A percentile compares a stretch with the other conserved stretches of the same genome.
Evolutionary conservation across 139 green algal genomes (phyloP).

Genomic region (Chlamydomonas eustigma): DNA sequence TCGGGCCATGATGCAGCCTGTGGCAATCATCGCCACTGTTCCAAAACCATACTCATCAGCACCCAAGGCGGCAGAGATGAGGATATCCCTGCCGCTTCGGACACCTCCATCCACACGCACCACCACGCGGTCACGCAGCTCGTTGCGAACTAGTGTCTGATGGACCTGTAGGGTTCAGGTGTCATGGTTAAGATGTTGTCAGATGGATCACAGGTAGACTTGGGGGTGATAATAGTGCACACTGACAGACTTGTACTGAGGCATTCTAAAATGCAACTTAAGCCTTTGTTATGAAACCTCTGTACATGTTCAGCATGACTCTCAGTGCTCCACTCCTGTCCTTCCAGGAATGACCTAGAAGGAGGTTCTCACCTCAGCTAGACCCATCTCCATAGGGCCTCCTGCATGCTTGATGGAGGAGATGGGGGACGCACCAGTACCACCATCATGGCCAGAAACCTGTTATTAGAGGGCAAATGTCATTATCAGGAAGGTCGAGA

Average conservation of each 20-base stretch:
- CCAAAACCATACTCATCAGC: conserved; percentile 97
- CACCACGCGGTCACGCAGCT: conserved; percentile 90
- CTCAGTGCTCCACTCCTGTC: too few species aligned
- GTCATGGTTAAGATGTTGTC: too few species aligned
- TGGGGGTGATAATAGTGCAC: too few species aligned
- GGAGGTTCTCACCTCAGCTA: conserved; percentile 72
- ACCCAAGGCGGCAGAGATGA: conserved; percentile 85
- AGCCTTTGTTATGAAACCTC: too few species aligned
- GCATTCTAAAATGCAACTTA: too few species aligned
- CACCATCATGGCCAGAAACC: conserved; percentile 94
- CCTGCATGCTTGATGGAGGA: conserved; percentile 97
- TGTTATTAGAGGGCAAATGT: too few species aligned
- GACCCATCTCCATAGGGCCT: conserved; percentile 96
- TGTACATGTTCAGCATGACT: too few species aligned
- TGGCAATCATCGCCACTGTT: conserved; percentile 97
- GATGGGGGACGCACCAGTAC: conserved; percentile 94
- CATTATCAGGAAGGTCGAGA: too few species aligned
- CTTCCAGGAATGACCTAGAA: too few species aligned
- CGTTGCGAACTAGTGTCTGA: conserved; percentile 80
- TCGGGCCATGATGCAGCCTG: conserved; percentile 98
- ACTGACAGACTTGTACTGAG: too few species aligned
- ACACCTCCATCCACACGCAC: conserved; percentile 93
- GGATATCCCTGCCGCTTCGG: conserved; percentile 85
- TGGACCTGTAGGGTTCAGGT: conserved; percentile 13
- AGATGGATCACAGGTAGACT: too few species aligned